phyloP scores from a whole-genome alignment of 495 filamentous ascomycete genomes.

The Endocarpon pusillum region DNA sequence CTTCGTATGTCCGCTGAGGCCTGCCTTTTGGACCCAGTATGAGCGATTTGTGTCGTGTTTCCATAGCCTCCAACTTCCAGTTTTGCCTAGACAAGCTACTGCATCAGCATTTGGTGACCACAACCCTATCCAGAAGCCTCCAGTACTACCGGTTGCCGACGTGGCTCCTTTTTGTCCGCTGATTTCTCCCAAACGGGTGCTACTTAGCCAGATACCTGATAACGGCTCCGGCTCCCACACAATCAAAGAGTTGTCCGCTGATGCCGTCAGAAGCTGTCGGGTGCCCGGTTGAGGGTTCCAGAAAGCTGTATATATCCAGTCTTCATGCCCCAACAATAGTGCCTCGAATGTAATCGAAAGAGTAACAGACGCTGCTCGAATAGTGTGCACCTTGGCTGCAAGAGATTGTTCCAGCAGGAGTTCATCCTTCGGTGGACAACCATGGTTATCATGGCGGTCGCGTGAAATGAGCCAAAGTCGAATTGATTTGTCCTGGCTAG shows the following conservation, averaged over 20 bases:
- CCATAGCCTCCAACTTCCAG: slow-evolving; percentile 89
- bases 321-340: slow-evolving; percentile 85
- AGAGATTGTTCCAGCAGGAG: slow-evolving; percentile 15
- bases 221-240: slow-evolving; percentile 73
- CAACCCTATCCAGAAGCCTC: slow-evolving; percentile 88
- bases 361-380: slow-evolving; percentile 35
- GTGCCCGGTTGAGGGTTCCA: slow-evolving; percentile 46
- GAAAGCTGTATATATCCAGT: slow-evolving; percentile 82
- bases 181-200: slow-evolving; percentile 75
- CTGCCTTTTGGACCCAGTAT: slow-evolving; percentile 58
- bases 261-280: slow-evolving; percentile 70
- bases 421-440: background rate
- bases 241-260: slow-evolving; percentile 84
- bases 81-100: slow-evolving; percentile 70
- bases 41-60: slow-evolving; percentile 33
- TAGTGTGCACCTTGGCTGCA: slow-evolving; percentile 73
- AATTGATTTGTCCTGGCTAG: slow-evolving; percentile 95
- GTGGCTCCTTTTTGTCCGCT: slow-evolving; percentile 86
- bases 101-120: slow-evolving; percentile 68
- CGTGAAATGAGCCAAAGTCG: slow-evolving; percentile 77
- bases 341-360: slow-evolving; percentile 90
- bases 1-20: slow-evolving; percentile 69
- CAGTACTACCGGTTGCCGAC: slow-evolving; percentile 85
- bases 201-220: slow-evolving; percentile 81
- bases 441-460: no score